These are phyloP conservation scores for Fraxinus ornus DNA, from an alignment of 305 asterid species.

Conservation along the genomic window DNA sequence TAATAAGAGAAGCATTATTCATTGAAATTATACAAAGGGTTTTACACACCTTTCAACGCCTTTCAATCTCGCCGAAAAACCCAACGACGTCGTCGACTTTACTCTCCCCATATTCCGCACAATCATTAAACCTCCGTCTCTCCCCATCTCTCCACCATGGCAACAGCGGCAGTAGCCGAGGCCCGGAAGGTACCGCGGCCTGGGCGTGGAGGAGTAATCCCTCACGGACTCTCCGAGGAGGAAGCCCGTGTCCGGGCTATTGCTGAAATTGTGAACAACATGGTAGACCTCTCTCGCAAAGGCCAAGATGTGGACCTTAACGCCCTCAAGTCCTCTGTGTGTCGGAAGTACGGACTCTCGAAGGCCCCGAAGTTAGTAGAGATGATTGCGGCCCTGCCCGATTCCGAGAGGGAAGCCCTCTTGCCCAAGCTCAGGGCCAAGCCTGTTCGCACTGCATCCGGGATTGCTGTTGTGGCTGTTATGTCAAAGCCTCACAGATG, in stretches of 20 bases:
- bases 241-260: conserved; percentile 95
- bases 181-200: conserved; percentile 85
- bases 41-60: background rate
- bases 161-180: conserved; percentile 63
- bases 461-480: conserved; percentile 94
- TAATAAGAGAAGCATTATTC: no score
- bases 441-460: conserved; percentile 96
- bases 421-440: conserved; percentile 93
- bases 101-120: background rate
- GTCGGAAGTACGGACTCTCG: conserved; percentile 88
- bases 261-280: conserved; percentile 84
- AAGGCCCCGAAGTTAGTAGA: conserved; percentile 95
- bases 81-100: background rate
- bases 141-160: conserved; percentile 31
- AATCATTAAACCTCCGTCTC: background rate
- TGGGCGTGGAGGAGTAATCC: conserved; percentile 90
- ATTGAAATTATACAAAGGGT: background rate
- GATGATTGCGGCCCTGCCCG: conserved; percentile 97
- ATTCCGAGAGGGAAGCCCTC: conserved; percentile 74
- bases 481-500: conserved; percentile 99
- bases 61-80: background rate
- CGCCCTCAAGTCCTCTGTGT: conserved; percentile 81
- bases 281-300: conserved; percentile 80
- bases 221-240: conserved; percentile 74
- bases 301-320: conserved; percentile 87